Conservation (phyloP, 768 basidiomycete species). For the Stropharia rugosoannulata region DNA sequence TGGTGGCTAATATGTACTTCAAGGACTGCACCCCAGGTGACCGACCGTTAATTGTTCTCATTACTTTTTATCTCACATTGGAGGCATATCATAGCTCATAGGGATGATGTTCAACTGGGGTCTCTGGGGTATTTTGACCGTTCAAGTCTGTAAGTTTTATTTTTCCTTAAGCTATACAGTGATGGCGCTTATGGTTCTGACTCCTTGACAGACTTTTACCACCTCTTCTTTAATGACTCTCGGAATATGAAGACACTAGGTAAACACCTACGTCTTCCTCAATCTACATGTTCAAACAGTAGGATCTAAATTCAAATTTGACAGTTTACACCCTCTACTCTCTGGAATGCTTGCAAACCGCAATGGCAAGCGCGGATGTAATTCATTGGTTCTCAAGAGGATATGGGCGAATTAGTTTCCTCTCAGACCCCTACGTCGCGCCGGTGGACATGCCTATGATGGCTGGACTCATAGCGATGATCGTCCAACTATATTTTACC, state of each 20-base stretch:
- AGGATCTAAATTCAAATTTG: not conserved
- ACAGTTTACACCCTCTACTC: not conserved
- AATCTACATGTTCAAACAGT: too few species aligned
- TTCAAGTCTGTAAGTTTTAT: conserved; percentile 2
- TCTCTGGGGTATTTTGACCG: conserved; percentile 3
- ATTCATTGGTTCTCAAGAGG: conserved; percentile 2
- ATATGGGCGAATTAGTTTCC: not conserved
- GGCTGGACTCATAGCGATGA: conserved; percentile 4
- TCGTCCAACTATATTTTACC: conserved; percentile 5
- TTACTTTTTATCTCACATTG: too few species aligned
- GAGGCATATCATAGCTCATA: too few species aligned
- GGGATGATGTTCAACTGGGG: not conserved
- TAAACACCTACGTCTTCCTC: not conserved
- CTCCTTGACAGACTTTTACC: not conserved
- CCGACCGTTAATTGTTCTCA: too few species aligned
- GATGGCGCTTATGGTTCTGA: not conserved
- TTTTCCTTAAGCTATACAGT: not conserved
- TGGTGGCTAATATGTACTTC: too few species aligned
- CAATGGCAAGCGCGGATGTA: not conserved
- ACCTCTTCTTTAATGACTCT: conserved; percentile 1
- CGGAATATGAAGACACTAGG: not conserved
- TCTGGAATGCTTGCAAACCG: conserved; percentile 2
- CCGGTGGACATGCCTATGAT: conserved; percentile 1
- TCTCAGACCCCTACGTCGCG: not conserved
- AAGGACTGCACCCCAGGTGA: too few species aligned